Percentiles rank a stretch among this genome's conserved stretches.
These are phyloP conservation scores for Cajanus cajan DNA, from an alignment of 306 rosid species.

Conservation along the genomic window DNA sequence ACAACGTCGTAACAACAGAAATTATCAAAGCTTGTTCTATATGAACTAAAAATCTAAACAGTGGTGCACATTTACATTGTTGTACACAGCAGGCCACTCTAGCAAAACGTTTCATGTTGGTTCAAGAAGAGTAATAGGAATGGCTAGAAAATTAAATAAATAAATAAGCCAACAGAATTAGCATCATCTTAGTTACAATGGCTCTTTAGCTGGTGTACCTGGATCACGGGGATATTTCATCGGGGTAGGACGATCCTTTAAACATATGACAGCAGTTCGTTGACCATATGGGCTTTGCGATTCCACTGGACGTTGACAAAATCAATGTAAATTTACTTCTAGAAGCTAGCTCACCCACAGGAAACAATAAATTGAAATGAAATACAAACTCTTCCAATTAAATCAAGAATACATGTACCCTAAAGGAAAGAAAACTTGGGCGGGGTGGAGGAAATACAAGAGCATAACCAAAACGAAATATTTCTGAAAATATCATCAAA, in stretches of 20 bases:
- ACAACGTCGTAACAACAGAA: background rate
- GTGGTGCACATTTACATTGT: background rate
- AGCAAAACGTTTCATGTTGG: background rate
- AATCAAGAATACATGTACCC: background rate
- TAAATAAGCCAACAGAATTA: constrained; percentile 22
- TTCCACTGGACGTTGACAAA: constrained; percentile 58
- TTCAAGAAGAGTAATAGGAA: background rate
- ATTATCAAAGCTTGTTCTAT: background rate
- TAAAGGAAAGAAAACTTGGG: background rate
- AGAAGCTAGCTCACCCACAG: constrained; percentile 19
- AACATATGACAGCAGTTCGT: constrained; percentile 74
- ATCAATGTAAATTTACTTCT: constrained; percentile 18
- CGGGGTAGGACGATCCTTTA: constrained; percentile 66
- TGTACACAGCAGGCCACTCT: background rate
- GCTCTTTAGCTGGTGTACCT: constrained; percentile 79
- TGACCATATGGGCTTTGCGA: constrained; percentile 82
- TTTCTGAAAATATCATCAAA: constrained; percentile 2
- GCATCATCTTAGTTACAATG: constrained; percentile 45
- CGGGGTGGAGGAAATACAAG: too few relatives aligned
- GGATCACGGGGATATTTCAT: constrained; percentile 79
- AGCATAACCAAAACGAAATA: background rate
- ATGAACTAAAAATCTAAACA: background rate
- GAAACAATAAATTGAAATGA: background rate
- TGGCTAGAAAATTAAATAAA: background rate
- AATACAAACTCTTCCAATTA: constrained; percentile 7